phyloP scores from a whole-genome alignment of 1,139 yeast species.

The Groenewaldozyma sp. region DNA sequence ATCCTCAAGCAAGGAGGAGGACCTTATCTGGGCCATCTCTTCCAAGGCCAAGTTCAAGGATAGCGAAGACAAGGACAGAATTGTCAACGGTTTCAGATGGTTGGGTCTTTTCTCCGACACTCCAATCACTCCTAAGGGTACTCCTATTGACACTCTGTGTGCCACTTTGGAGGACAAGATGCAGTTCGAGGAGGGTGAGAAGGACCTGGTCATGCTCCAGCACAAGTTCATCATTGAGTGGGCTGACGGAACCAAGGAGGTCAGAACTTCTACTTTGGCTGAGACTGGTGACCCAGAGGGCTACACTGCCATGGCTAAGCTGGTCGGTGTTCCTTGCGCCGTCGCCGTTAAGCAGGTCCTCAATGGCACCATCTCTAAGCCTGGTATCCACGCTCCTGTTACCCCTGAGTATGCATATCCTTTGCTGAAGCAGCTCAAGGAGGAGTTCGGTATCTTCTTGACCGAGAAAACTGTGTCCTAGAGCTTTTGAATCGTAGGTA shows the following conservation, averaged over 20 bases:
- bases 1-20: constrained; percentile 57
- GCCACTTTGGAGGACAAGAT: constrained; percentile 90
- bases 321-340: constrained; percentile 98
- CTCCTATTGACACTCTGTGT: constrained; percentile 92
- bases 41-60: constrained; percentile 73
- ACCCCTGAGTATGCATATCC: constrained; percentile 84
- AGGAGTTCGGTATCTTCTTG: constrained; percentile 77
- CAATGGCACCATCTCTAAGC: constrained; percentile 66
- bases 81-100: constrained; percentile 86
- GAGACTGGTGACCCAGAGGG: constrained; percentile 92
- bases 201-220: constrained; percentile 90
- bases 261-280: constrained; percentile 89
- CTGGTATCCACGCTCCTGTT: constrained; percentile 92
- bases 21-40: constrained; percentile 65
- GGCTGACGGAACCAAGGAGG: constrained; percentile 85
- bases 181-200: constrained; percentile 94
- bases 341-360: constrained; percentile 85
- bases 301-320: constrained; percentile 96
- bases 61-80: constrained; percentile 75
- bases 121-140: constrained; percentile 77
- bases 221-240: constrained; percentile 97
- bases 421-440: constrained; percentile 83
- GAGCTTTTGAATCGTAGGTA: neutral
- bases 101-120: constrained; percentile 79
- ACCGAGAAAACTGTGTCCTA: constrained; percentile 56